These are phyloP conservation scores for Dictyostelium intermedium DNA, from an alignment of 78 protist genomes.

Conservation along the genomic window DNA sequence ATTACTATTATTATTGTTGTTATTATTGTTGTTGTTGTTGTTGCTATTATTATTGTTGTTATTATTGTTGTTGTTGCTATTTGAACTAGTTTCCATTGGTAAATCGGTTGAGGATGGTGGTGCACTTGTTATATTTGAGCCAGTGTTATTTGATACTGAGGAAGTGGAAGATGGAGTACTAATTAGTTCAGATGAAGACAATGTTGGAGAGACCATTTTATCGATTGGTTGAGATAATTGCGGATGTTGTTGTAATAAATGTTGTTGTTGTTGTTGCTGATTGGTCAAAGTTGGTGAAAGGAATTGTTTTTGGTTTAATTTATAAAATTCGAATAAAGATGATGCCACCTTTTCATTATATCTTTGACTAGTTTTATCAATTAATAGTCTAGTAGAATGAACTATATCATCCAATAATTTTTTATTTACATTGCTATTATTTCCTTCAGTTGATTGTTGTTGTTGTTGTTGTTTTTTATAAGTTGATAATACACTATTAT, in stretches of 20 bases:
- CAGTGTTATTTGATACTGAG: background rate
- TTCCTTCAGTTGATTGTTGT: background rate
- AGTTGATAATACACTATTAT: background rate
- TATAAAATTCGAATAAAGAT: background rate
- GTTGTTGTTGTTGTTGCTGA: slow-evolving; percentile 6
- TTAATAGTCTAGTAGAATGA: background rate
- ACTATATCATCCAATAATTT: slow-evolving; percentile 5
- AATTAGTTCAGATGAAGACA: background rate
- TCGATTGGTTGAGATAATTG: background rate
- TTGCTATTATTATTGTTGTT: too few species aligned
- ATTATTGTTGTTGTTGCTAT: background rate
- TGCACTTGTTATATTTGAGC: background rate
- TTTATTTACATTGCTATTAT: background rate
- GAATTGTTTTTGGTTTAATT: slow-evolving; percentile 5
- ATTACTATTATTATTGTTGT: background rate
- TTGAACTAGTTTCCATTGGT: background rate
- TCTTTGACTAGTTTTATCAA: background rate
- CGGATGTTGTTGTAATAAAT: background rate
- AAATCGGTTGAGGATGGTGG: background rate
- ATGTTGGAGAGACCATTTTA: background rate
- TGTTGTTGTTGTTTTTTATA: background rate
- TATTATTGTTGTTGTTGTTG: background rate
- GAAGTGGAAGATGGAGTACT: background rate
- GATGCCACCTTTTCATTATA: background rate
- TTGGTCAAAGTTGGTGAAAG: background rate